Conservation (phyloP, 2,329 filamentous ascomycete genomes). For the Phialophora expanda region DNA sequence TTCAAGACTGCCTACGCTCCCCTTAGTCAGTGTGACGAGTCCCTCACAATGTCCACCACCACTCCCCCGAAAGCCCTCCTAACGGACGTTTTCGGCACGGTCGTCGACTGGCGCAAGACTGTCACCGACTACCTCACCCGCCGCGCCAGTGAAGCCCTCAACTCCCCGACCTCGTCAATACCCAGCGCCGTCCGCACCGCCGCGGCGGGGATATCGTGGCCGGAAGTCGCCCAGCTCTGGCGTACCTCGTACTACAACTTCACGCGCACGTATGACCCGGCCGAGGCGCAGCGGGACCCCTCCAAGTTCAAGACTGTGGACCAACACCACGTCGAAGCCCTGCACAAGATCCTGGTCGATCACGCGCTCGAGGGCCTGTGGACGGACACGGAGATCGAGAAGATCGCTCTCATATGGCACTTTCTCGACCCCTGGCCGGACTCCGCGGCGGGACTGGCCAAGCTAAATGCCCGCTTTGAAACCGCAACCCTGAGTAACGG, state of each 20-base stretch:
- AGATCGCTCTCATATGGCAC: constrained; percentile 74
- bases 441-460: constrained; percentile 58
- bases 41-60: constrained; percentile 35
- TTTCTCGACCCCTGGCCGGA: constrained; percentile 73
- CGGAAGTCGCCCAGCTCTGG: constrained; percentile 72
- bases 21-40: neutral
- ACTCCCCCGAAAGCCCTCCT: constrained; percentile 62
- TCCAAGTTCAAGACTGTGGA: constrained; percentile 71
- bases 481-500: constrained; percentile 77
- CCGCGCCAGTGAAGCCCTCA: constrained; percentile 57
- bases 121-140: constrained; percentile 65
- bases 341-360: constrained; percentile 62
- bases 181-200: constrained; percentile 54
- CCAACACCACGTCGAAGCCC: constrained; percentile 69
- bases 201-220: constrained; percentile 66
- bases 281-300: constrained; percentile 37
- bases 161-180: constrained; percentile 52
- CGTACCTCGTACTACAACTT: constrained; percentile 67
- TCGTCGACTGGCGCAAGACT: constrained; percentile 76
- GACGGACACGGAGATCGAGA: constrained; percentile 65
- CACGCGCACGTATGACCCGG: constrained; percentile 53
- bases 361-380: constrained; percentile 66
- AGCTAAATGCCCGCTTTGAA: constrained; percentile 61
- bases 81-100: constrained; percentile 81
- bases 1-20: neutral